Evolutionary conservation across 2,329 filamentous ascomycete species (phyloP), one percentile per base, ranked within the genome.

Genomic region (Sarocladium strictum): DNA sequence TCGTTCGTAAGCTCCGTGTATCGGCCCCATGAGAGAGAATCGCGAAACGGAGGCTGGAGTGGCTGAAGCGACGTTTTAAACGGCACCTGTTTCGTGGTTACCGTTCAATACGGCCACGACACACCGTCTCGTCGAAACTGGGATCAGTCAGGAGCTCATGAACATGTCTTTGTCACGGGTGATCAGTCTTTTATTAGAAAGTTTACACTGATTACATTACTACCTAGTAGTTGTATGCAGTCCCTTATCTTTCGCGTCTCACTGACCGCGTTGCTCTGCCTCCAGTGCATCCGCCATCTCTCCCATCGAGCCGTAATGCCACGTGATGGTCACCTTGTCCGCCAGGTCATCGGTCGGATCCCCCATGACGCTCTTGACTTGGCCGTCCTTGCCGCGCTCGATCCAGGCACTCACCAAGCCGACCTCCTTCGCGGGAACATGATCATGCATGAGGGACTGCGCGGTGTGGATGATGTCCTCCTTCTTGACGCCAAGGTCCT

Each of bases 371-470:
- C 58, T 61, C 51, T 58, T 58, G 12, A 47, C 53, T 15, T 53
- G 45, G 11, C 57, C 29, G n/a, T 73, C 72, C 0, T 72, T 78
- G 1, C 74, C 74, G 33, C 84, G 69, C 55, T 77, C 77, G 61
- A 90, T 89, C 85, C 85, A 90, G 17, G 78, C 79, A 55, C 78
- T 84, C 59, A 73, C 75, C 35, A 90, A 64, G 1, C 81, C 84
- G 17, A 84, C 61, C 63, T 80, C 65, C 67, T 79, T 80, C 2
- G 84, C 83, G 0, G 87, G 84, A 3, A 79, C 76, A 66, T 89
- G 85, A 61, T 90, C 87, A 59, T 85, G 80, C 35, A 74, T 76
- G 65, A 89, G 68, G 58, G 83, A 86, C 67, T 87, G 79, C 53
- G 87, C 87, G 0, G 86, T 85, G 64, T 89, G 85, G 59, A 89